Evolutionary conservation across 2,329 filamentous ascomycete species (phyloP).

Genomic region (Xylariaceae sp.): DNA sequence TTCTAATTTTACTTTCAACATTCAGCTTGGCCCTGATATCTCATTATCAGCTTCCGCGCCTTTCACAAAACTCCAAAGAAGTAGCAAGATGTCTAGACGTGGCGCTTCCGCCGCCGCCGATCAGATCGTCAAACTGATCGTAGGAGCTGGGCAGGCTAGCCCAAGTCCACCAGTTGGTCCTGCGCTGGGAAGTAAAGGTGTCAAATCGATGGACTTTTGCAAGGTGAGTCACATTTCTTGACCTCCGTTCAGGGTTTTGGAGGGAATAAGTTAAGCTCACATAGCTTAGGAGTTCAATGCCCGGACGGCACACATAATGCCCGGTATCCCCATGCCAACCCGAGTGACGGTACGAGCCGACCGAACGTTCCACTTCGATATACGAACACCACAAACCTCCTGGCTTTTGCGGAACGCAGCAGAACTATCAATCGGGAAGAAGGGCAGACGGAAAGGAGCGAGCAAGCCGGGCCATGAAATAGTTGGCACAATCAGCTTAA

Average conservation of each 20-base stretch:
- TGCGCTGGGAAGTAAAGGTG: slow-evolving; percentile 93
- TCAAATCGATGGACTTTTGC: slow-evolving; percentile 99
- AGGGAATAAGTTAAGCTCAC: slow-evolving; percentile 26
- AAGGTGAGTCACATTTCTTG: slow-evolving; percentile 65
- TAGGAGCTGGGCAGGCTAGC: slow-evolving; percentile 92
- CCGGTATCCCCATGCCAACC: slow-evolving; percentile 87
- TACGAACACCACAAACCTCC: slow-evolving; percentile 93
- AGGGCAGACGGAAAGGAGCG: slow-evolving; percentile 81
- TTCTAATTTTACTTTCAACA: slow-evolving; percentile 6
- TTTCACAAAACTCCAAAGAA: slow-evolving; percentile 11
- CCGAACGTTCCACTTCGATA: slow-evolving; percentile 89
- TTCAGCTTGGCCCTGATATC: slow-evolving; percentile 4
- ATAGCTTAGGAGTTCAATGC: slow-evolving; percentile 89
- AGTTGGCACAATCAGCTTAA: slow-evolving; percentile 86
- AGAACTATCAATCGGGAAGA: slow-evolving; percentile 72
- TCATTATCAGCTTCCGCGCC: background rate
- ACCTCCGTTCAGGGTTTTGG: background rate
- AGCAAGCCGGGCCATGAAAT: slow-evolving; percentile 75
- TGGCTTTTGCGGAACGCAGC: slow-evolving; percentile 87
- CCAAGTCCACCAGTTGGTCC: slow-evolving; percentile 96
- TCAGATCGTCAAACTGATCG: slow-evolving; percentile 94
- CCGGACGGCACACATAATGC: slow-evolving; percentile 80
- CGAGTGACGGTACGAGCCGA: slow-evolving; percentile 92
- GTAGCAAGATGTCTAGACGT: slow-evolving; percentile 59
- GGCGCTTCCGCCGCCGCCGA: slow-evolving; percentile 55